Conservation (phyloP, 2,329 filamentous ascomycete species). For the Ascochyta viciae-villosae region DNA sequence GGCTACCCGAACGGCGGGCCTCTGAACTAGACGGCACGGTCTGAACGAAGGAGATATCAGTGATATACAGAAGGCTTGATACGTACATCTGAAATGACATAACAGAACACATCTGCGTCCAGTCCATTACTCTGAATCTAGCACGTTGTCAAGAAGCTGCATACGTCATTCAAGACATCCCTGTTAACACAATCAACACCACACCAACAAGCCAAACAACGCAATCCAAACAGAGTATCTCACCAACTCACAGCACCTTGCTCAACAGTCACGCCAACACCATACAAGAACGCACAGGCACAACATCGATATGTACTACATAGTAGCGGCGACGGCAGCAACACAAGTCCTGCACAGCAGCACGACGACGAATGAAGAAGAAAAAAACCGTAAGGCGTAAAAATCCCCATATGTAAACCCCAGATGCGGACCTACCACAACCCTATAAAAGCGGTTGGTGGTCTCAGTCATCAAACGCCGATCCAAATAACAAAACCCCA, state of each 20-base stretch:
- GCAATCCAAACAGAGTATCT: too few relatives aligned
- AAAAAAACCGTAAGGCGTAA: background rate
- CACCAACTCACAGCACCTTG: too few relatives aligned
- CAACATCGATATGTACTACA: background rate
- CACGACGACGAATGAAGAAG: background rate
- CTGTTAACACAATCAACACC: too few relatives aligned
- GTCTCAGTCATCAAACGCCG: constrained; percentile 32
- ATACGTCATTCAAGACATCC: too few relatives aligned
- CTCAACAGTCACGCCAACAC: too few relatives aligned
- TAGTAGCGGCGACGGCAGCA: background rate
- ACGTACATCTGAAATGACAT: too few relatives aligned
- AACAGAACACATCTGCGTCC: background rate
- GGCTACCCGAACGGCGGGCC: constrained; percentile 32
- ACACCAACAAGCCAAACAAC: too few relatives aligned
- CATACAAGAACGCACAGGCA: background rate
- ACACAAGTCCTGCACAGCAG: background rate
- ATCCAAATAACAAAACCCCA: background rate
- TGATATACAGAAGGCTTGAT: too few relatives aligned
- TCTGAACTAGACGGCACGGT: constrained; percentile 2
- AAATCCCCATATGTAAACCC: background rate
- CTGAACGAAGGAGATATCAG: too few relatives aligned
- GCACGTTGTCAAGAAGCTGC: too few relatives aligned
- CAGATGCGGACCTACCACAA: constrained; percentile 38
- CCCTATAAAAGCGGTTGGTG: constrained; percentile 21
- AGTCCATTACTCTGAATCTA: background rate